Conservation (phyloP, 805 yeast species). For the Aciculoconidium aculeatum region DNA sequence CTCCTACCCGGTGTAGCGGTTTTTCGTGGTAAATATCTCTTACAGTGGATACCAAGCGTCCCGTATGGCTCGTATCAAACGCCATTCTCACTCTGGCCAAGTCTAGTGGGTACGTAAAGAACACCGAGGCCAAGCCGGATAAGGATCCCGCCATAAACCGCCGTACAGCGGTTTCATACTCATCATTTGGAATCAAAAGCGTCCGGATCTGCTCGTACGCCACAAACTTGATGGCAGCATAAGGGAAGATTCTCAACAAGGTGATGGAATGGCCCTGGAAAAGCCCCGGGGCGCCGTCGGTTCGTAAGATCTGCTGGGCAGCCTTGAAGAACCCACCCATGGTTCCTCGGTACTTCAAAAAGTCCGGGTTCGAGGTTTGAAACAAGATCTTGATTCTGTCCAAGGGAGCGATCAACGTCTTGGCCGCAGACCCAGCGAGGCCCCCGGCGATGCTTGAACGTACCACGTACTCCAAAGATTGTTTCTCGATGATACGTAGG, state of each 20-base stretch:
- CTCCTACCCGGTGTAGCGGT: conserved; percentile 29
- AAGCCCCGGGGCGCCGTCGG: conserved; percentile 75
- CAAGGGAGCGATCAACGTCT: conserved; percentile 89
- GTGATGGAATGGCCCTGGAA: conserved; percentile 97
- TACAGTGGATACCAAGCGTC: conserved; percentile 28
- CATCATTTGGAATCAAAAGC: conserved; percentile 66
- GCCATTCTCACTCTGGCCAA: conserved; percentile 88
- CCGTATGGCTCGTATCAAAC: conserved; percentile 57
- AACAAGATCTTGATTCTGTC: conserved; percentile 93
- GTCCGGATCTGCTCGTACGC: conserved; percentile 91
- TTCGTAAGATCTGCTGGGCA: conserved; percentile 53
- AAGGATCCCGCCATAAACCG: conserved; percentile 84
- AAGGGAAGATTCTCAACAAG: conserved; percentile 84
- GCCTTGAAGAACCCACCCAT: conserved; percentile 73
- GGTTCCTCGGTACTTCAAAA: conserved; percentile 72
- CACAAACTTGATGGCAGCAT: conserved; percentile 94
- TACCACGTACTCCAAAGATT: conserved; percentile 69
- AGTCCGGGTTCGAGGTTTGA: conserved; percentile 92
- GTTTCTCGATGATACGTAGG: conserved; percentile 51
- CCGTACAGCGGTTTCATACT: conserved; percentile 73
- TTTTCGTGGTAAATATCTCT: conserved; percentile 26
- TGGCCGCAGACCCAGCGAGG: conserved; percentile 92
- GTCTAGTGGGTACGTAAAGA: conserved; percentile 88
- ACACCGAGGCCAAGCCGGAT: conserved; percentile 83
- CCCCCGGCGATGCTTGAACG: conserved; percentile 94